Base-by-base conservation (phyloP, 2,329 filamentous ascomycete species). In the Colletotrichum costaricense region DNA sequence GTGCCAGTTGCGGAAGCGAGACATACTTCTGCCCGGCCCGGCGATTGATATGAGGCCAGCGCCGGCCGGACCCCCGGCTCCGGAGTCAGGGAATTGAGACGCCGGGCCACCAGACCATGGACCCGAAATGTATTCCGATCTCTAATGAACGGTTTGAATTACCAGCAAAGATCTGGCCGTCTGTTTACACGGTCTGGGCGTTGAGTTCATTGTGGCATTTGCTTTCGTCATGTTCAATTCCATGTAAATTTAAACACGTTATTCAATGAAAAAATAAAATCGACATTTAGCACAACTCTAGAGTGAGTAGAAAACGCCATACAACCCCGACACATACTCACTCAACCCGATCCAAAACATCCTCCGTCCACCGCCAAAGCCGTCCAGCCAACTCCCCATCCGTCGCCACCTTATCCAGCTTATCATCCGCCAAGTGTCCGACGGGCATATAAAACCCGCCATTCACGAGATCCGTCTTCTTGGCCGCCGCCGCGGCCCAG, bases 361-460 rank as follows among this genome's bases (percentile, higher is more conserved):
- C 74, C 46, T 81, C 76, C 9, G 83, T 85, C 82, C 83, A 85
- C 26, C 80, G 76, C 83, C 83, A 85, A 71, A 86, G 62, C 77
- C 79, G 76, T 63, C 76, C 78, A 1, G 78, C 81, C 64, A 85
- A 65, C 4, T 79, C 73, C 52, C 79, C 76, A 69, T 80, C 78
- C 60, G 38, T 63, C 16, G 71, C 71, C 49, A 75, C 77, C 46
- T 76, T 77, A 63, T 63, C 65, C n/a, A 72, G 72, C 58, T 77
- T 76, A 2, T 78, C 77, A 4, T 64, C 63, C 19, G 77, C 75
- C 12, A 65, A 46, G 62, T 74, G 73, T 0, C 78, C 79, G 7
- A 81, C 79, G 0, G 82, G 81, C 69, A 77, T 76, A 54, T 80
- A 81, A 16, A 78, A 76, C 1, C 74, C 77, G 22, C 76, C 77